These are phyloP conservation scores for Metschnikowia vanudenii DNA, from an alignment of 805 yeast species.

Conservation along the genomic window DNA sequence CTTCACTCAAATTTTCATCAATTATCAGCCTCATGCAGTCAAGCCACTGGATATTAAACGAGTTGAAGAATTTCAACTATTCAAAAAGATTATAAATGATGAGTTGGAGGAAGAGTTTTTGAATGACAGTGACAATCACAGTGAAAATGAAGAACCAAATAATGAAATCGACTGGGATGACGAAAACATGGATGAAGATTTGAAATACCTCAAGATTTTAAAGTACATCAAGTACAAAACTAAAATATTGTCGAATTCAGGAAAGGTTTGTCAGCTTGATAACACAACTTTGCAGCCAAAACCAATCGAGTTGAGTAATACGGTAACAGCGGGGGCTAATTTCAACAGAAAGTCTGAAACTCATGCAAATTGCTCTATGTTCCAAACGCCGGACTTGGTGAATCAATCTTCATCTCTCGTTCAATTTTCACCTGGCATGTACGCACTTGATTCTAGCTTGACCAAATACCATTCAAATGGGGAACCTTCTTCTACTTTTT, in stretches of 20 bases:
- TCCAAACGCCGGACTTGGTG: neutral
- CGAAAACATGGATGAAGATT: constrained; percentile 47
- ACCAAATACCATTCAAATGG: neutral
- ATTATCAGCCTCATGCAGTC: constrained; percentile 31
- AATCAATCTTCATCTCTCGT: constrained; percentile 4
- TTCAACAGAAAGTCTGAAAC: neutral
- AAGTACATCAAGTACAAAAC: constrained; percentile 42
- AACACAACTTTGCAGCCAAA: neutral
- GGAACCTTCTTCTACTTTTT: neutral
- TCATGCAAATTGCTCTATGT: neutral
- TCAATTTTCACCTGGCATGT: constrained; percentile 6
- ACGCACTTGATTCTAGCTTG: neutral
- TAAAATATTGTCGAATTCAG: constrained; percentile 9
- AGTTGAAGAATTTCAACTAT: constrained; percentile 37
- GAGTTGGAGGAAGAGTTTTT: constrained; percentile 39
- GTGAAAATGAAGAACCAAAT: constrained; percentile 33
- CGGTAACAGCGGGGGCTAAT: constrained; percentile 15
- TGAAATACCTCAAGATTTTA: constrained; percentile 41
- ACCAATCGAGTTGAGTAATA: neutral
- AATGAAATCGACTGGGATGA: constrained; percentile 48
- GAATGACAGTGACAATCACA: constrained; percentile 25
- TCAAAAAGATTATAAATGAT: constrained; percentile 37
- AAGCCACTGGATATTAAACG: constrained; percentile 22
- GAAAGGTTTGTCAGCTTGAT: neutral
- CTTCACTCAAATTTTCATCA: constrained; percentile 38